Evolutionary conservation across 1,284 basidiomycete species (phyloP), one percentile per base, ranked within the genome.

Genomic region (Trichosporon ovoides): DNA sequence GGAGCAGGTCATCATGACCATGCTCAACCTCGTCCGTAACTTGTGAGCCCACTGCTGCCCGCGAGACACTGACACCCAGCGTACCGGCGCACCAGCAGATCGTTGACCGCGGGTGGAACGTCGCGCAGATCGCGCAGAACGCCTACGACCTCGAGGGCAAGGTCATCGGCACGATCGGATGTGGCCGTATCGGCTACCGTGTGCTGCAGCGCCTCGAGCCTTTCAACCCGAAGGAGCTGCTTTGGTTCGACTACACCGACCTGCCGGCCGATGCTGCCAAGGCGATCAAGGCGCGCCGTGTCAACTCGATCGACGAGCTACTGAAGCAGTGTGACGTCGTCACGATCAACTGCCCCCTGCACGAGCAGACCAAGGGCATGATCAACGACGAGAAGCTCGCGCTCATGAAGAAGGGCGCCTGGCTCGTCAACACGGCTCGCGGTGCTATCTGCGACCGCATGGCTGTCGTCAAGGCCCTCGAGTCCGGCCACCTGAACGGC

Each of bases 341-440:
- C 52, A 76, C 76, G 9, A 67, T 78, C 58, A 97, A 96, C 81
- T 88, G 86, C 76, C 93, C 93, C 40, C 81, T 97, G 31, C 91
- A 95, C 81, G 91, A 93, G 73, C 86, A 86, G 38, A 95, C 92
- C 37, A 80, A 81, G 50, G 88, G 87, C 20, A 83, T 93, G 34
- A 81, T 93, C 70, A 89, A 92, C 80, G 83, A 83, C 43, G 89
- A 93, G 38, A 84, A 90, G 53, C 81, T 98, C 68, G 83, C 83
- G 72, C 87, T 89, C 80, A 89, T 96, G 84, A 96, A 97, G 84
- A 87, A 88, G 71, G 82, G 81, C 52, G 83, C 88, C n/a, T 93
- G 88, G 87, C 83, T 94, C 66, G 85, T 95, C 73, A 94, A 95
- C 83, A 94, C 91, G 33, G 92, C 92, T 43, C 89, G 91, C 68